Base-by-base conservation (phyloP, 140 eudicot genomes). In the Senecio squalidus region DNA sequence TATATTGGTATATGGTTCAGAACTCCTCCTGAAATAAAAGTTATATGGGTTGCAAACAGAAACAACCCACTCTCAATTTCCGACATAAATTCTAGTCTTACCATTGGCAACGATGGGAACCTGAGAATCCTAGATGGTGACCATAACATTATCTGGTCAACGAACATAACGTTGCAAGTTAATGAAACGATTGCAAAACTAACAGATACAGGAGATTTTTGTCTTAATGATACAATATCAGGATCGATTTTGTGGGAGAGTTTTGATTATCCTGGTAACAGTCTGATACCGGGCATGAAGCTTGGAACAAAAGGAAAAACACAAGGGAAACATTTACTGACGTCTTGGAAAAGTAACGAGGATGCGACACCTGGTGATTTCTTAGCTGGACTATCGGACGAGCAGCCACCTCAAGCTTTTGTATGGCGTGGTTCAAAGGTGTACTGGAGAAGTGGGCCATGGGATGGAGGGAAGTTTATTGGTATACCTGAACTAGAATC, bases 391-490 rank as follows among this genome's bases (percentile, higher is more conserved):
- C 67, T 71, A 61, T 52, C 67, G 4, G 55, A 57, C 6, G 73
- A 69, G 17, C 54, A 31, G 30, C 75, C 83, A 17, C 69, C 79
- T 2, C 84, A 73, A 56, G 55, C 46, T 56, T 68, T 76, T 20
- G 45, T 52, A 10, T 65, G 75, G 75, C 26, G 15, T 5, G 59
- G 36, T 27, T 63, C 49, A 15, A 62, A 53, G 9, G 47, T 56
- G 10, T 51, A 69, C 44, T 81, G 80, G 78, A 71, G 83, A 73
- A 30, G 78, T 45, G 81, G 88, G 34, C 81, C 78, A 3, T 81
- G 81, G 84, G 72, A 77, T 60, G 80, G 82, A n/a, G 62, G 69
- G 43, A 69, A 47, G 39, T 77, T 81, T 34, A 36, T 77, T 26
- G 84, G 82, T 3, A 66, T 74, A 43, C 73, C 65, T 0, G 67